These are phyloP conservation scores for Suhomyces kilbournensis DNA, from an alignment of 805 yeast species.

Conservation along the genomic window DNA sequence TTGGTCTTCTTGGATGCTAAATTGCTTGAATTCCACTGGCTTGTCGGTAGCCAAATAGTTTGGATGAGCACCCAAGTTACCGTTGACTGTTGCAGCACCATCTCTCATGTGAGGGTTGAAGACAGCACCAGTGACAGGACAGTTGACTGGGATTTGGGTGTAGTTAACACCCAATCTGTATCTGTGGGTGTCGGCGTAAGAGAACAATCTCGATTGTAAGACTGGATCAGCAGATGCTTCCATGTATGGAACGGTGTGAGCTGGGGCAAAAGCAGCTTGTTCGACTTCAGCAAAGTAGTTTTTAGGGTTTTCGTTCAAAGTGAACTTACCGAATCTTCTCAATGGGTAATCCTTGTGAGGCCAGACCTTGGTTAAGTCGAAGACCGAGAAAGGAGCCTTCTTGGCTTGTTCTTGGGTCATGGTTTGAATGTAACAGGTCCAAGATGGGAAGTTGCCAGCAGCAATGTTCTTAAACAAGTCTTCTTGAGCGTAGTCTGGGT, in stretches of 20 bases:
- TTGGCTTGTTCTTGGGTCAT: constrained; percentile 84
- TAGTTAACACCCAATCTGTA: constrained; percentile 71
- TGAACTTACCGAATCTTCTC: constrained; percentile 53
- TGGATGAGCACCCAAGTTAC: constrained; percentile 74
- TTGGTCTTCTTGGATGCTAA: constrained; percentile 59
- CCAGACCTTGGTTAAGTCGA: constrained; percentile 80
- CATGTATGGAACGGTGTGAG: constrained; percentile 71
- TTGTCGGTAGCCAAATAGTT: constrained; percentile 63
- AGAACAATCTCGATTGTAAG: constrained; percentile 70
- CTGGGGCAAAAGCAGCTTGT: constrained; percentile 66
- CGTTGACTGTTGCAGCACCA: constrained; percentile 63
- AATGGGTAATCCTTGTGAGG: constrained; percentile 55
- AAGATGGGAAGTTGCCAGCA: constrained; percentile 72
- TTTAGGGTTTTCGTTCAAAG: constrained; percentile 52
- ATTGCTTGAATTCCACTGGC: constrained; percentile 45
- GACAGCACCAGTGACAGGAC: constrained; percentile 56
- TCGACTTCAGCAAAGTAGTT: constrained; percentile 47
- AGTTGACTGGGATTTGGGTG: constrained; percentile 67
- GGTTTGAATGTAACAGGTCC: constrained; percentile 83
- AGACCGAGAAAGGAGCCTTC: constrained; percentile 73
- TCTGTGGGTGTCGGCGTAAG: constrained; percentile 75
- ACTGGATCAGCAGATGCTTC: constrained; percentile 79
- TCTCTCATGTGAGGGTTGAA: constrained; percentile 74
- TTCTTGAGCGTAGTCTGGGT: constrained; percentile 80
- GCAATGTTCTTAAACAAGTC: constrained; percentile 79